Evolutionary conservation across 2,329 filamentous ascomycete genomes (phyloP), one percentile per base, ranked within the genome.

Genomic region (Phaeosphaeria sp.): DNA sequence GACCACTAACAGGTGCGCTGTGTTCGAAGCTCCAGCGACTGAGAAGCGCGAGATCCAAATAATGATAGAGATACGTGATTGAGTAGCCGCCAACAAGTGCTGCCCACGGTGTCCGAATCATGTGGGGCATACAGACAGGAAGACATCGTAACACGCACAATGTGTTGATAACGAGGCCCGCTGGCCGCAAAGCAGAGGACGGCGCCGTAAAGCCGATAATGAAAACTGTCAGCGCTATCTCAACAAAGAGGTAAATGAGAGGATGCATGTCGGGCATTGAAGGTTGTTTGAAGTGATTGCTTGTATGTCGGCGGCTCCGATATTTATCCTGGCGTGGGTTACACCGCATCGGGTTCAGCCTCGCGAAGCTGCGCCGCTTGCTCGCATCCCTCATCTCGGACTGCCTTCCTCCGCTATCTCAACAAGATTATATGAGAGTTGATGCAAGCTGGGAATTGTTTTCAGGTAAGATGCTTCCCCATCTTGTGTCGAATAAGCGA

Each of bases 231-330:
- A 51, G 33, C 20, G 39, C 40, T 18, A 63, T 13, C 36, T 57
- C 33, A 22, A 36, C 22, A 42, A 57, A 22, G 9, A 62, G 56
- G 20, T 51, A 57, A n/a, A 59, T 5, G 21, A 62, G 46, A 6
- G 53, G 59, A 50, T 59, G 46, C 54, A 60, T 60, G n/a, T 63
- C 64, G 4, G 21, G 21, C 22, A n/a, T 17, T n/a, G 30, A 36
- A 36, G 6, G 3, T 13, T 13, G 30, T 3, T 7, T 6, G 6
- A 36, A 13, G 15, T 36, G 30, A 13, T 36, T 3, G 11, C 30
- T 6, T 36, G 30, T 13, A 3, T 36, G 30, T 36, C 30, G 30
- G 3, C 11, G 11, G 30, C 30, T 36, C 11, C 5, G 30, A 13
- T 36, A 7, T 36, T 36, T 13, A 13, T 7, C 11, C 11, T 36